phyloP scores from a whole-genome alignment of 148 eudicot genomes.

The Fagopyrum homotropicum region DNA sequence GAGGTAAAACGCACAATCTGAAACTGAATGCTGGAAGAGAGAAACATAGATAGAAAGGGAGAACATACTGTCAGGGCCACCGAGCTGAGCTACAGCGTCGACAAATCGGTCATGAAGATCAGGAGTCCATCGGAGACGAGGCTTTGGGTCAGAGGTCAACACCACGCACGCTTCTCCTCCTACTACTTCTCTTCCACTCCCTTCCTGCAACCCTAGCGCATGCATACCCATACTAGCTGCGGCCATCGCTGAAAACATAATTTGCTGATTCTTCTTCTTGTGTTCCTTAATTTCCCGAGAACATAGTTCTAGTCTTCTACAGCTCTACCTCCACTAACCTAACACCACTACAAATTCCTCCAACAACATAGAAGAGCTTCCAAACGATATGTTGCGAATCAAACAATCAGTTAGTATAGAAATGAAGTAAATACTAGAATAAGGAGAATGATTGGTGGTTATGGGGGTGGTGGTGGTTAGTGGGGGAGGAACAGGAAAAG shows the following conservation, averaged over 20 bases:
- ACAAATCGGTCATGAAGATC: conserved; percentile 51
- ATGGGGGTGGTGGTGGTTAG: not conserved
- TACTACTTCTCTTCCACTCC: conserved; percentile 1
- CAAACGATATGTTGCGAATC: not conserved
- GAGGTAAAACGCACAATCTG: not conserved
- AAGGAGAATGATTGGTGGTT: not conserved
- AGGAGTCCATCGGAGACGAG: conserved; percentile 53
- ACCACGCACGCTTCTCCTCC: conserved; percentile 38
- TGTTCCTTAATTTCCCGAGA: not conserved
- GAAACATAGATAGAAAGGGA: conserved; percentile 11
- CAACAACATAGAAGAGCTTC: not conserved
- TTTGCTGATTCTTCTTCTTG: not conserved
- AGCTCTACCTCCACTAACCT: not conserved
- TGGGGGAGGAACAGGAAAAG: not conserved
- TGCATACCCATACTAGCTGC: conserved; percentile 1
- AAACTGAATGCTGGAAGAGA: not conserved
- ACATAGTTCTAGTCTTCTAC: not conserved
- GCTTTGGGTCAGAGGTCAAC: conserved; percentile 45
- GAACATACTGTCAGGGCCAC: conserved; percentile 51
- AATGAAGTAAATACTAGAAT: not conserved
- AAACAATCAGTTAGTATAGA: not conserved
- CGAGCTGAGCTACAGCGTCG: conserved; percentile 56
- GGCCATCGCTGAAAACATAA: conserved; percentile 8
- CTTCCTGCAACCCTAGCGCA: conserved; percentile 10
- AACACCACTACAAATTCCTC: not conserved